Conservation (phyloP, 768 basidiomycete genomes). For the Naganishia onofrii region DNA sequence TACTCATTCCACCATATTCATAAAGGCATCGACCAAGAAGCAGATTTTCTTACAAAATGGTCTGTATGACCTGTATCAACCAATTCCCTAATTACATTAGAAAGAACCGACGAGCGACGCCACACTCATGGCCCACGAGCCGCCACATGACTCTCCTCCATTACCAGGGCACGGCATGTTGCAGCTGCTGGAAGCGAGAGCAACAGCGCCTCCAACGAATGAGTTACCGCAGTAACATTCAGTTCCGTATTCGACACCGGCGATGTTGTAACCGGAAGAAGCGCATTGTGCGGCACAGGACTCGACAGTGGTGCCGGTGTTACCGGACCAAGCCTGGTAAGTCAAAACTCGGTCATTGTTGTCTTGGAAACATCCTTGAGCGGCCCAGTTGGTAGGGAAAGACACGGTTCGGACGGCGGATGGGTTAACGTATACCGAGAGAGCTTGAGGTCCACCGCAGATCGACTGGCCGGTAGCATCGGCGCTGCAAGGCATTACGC, state of each 20-base stretch:
- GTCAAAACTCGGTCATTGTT: conserved; percentile 11
- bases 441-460: conserved; percentile 9
- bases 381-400: conserved; percentile 7
- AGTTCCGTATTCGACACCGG: conserved; percentile 21
- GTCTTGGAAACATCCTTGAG: conserved; percentile 16
- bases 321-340: conserved; percentile 6
- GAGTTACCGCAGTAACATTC: conserved; percentile 21
- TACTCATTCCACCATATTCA: background rate
- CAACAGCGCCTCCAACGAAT: conserved; percentile 11
- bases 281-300: conserved; percentile 9
- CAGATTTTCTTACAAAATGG: background rate
- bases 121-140: background rate
- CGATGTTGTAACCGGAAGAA: conserved; percentile 16
- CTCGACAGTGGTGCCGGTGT: conserved; percentile 8
- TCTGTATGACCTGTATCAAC: background rate
- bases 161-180: background rate
- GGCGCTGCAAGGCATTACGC: conserved; percentile 17
- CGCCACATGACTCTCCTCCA: background rate
- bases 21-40: background rate
- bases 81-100: background rate
- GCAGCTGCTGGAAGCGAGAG: background rate
- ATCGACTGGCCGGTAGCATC: background rate
- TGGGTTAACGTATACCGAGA: background rate
- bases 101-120: background rate
- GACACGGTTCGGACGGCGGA: conserved; percentile 3